Percentiles rank a stretch among this genome's conserved stretches.
phyloP scores from a whole-genome alignment of 495 filamentous ascomycete genomes.

The Niebla homalea region DNA sequence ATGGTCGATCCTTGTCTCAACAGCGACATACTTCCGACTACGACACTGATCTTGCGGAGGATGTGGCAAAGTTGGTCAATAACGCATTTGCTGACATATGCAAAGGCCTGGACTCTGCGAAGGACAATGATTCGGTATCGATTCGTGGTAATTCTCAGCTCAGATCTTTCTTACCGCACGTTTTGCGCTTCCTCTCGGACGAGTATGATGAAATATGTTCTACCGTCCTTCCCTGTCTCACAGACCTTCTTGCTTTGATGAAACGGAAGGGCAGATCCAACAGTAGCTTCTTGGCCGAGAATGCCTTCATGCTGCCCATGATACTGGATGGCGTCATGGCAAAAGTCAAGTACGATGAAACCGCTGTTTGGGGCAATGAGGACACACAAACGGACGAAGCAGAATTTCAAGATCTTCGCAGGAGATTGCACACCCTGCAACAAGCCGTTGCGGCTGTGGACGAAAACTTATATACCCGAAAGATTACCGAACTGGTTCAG shows the following conservation, averaged over 20 bases:
- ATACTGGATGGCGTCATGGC: slow-evolving; percentile 81
- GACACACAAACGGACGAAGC: slow-evolving; percentile 93
- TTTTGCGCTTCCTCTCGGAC: slow-evolving; percentile 89
- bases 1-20: slow-evolving; percentile 63
- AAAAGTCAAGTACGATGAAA: slow-evolving; percentile 96
- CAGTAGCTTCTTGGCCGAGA: slow-evolving; percentile 47
- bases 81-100: slow-evolving; percentile 75
- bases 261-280: slow-evolving; percentile 57
- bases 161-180: slow-evolving; percentile 65
- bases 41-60: slow-evolving; percentile 88
- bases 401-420: slow-evolving; percentile 92
- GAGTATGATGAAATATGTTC: slow-evolving; percentile 97
- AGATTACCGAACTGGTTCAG: slow-evolving; percentile 68
- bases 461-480: slow-evolving; percentile 69
- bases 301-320: slow-evolving; percentile 64
- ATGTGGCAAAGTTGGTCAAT: slow-evolving; percentile 92
- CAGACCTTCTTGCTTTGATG: slow-evolving; percentile 76
- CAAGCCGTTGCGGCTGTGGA: slow-evolving; percentile 80
- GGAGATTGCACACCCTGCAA: slow-evolving; percentile 74
- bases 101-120: slow-evolving; percentile 47
- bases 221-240: slow-evolving; percentile 80
- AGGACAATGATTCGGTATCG: slow-evolving; percentile 6
- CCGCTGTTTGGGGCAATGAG: slow-evolving; percentile 83
- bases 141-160: slow-evolving; percentile 34
- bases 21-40: slow-evolving; percentile 69